Base-by-base conservation (phyloP, 345 rosid genomes). In the Gossypium raimondii region DNA sequence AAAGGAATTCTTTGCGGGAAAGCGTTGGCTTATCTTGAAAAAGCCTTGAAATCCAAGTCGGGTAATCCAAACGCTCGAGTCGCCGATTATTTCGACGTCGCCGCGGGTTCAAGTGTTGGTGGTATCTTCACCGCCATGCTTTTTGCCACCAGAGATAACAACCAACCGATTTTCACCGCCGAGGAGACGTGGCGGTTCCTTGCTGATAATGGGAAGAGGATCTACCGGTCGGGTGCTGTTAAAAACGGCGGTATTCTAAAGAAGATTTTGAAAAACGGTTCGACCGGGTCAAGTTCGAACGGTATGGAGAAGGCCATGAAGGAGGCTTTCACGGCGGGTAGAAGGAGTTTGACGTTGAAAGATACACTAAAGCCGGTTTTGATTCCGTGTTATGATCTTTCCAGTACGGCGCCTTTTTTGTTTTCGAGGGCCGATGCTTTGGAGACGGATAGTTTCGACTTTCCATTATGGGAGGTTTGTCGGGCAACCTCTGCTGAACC, bases 361-460 rank as follows among this genome's bases (percentile, higher is more conserved):
- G 98, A 94, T 75, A 94, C 98, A 41, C 88, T 94, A 72, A 92
- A 91, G 65, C 98, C 97, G 56, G 95, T 94, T 43, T 72, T 92
- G 71, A 84, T 94, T 10, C 97, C 98, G 60, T 94, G 98, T 72
- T 94, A 89, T 78, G 98, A 94, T 81, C 90, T 94, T 9, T 82
- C 85, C 34, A 94, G 93, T 73, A 82, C 92, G 63, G 98, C 96
- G 12, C 98, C 98, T 79, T 93, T 94, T 83, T 56, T 94, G 57
- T 94, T 94, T 84, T 94, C 98, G 6, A 84, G 98, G 44, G 98
- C 98, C n/a, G 98, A 94, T 77, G 98, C 98, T 1, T 79, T 94
- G 3, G 98, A 94, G 81, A 92, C 96, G 1, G 97, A 92, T 79
- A 84, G 95, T 45, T 94, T 78, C 51, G 93, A 94, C 76, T 94